Percentiles rank a stretch among this genome's conserved stretches.
phyloP scores from a whole-genome alignment of 139 green algal species.

The Chlorella vulgaris region DNA sequence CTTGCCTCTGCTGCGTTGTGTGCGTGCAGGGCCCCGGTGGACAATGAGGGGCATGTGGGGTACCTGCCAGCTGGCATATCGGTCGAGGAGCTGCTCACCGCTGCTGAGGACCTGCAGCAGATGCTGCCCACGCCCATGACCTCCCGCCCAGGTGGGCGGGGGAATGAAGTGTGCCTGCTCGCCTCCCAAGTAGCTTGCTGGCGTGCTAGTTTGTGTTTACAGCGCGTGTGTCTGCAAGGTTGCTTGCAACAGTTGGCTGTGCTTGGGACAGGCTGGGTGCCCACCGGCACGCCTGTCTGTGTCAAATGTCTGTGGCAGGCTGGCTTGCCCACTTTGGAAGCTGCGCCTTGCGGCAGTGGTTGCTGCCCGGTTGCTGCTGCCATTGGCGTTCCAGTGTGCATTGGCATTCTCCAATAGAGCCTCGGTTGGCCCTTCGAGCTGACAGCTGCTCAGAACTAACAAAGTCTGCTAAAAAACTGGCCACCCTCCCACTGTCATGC shows the following conservation, averaged over 20 bases:
- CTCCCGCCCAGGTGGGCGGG: conserved; percentile 6
- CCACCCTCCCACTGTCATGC: background rate
- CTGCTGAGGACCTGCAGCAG: conserved; percentile 28
- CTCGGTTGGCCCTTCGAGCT: no score
- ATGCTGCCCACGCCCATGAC: conserved; percentile 31
- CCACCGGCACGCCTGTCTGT: no score
- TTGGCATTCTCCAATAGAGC: background rate
- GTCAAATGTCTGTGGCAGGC: no score
- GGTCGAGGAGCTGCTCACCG: conserved; percentile 31
- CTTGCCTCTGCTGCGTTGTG: background rate
- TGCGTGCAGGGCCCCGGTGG: conserved; percentile 15
- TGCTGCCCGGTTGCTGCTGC: background rate
- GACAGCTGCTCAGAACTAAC: no score
- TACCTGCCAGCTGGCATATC: conserved; percentile 34
- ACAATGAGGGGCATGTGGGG: conserved; percentile 22
- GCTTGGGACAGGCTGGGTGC: no score
- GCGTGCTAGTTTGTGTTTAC: no score
- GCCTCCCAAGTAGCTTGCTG: no score
- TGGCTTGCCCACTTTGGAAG: background rate
- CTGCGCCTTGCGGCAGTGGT: background rate
- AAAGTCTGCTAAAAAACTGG: no score
- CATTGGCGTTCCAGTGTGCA: background rate
- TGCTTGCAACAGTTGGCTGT: no score
- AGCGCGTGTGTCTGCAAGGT: no score
- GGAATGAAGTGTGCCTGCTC: background rate